phyloP scores from a whole-genome alignment of 805 yeast species.

The Starmerella floricola region DNA sequence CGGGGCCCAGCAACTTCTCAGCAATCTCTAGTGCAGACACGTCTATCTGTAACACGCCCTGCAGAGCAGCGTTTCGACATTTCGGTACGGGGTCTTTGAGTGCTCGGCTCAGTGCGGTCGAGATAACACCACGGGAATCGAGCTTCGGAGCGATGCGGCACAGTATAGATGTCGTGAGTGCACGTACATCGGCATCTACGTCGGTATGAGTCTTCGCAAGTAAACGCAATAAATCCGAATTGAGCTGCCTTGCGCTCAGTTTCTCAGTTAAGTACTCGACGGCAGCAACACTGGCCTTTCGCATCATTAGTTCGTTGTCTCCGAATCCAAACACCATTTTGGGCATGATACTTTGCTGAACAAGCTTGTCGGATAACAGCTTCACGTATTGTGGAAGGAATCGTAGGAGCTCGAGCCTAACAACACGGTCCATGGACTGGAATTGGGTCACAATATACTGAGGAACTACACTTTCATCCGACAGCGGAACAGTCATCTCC shows the following conservation, averaged over 20 bases:
- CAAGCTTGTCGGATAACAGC: conserved; percentile 37
- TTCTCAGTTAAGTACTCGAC: conserved; percentile 46
- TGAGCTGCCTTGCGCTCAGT: conserved; percentile 65
- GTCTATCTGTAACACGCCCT: conserved; percentile 57
- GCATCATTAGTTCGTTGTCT: conserved; percentile 68
- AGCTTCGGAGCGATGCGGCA: conserved; percentile 52
- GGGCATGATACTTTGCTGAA: conserved; percentile 58
- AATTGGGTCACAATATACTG: conserved; percentile 57
- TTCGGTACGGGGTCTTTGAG: conserved; percentile 68
- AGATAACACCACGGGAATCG: conserved; percentile 57
- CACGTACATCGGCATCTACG: conserved; percentile 60
- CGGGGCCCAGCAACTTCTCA: conserved; percentile 65
- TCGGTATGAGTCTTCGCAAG: conserved; percentile 77
- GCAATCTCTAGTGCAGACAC: conserved; percentile 69
- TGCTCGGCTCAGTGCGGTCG: conserved; percentile 78
- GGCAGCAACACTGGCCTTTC: conserved; percentile 69
- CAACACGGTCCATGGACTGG: conserved; percentile 58
- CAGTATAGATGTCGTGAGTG: conserved; percentile 60
- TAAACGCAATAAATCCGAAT: conserved; percentile 69
- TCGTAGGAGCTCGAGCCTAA: conserved; percentile 59
- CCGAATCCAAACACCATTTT: conserved; percentile 67
- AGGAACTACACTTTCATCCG: conserved; percentile 32
- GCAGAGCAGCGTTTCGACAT: conserved; percentile 61
- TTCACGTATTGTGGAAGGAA: conserved; percentile 45
- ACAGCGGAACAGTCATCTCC: background rate